A percentile compares a stretch with the other conserved stretches of the same genome.
Evolutionary conservation across 1,284 basidiomycete genomes (phyloP).

Genomic region (Heterobasidion parviporum): DNA sequence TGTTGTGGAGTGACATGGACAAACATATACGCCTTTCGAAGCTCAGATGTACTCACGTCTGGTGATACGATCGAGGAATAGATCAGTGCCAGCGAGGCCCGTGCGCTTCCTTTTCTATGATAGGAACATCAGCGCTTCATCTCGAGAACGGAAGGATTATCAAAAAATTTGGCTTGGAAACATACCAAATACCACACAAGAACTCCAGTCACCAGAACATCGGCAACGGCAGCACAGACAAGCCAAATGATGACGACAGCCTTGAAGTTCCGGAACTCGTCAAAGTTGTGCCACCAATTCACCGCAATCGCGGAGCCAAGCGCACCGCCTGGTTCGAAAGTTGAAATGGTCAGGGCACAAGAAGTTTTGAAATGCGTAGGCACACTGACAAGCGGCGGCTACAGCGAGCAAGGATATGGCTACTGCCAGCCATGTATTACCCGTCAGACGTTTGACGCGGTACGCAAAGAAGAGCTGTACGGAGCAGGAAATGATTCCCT

Average conservation of each 20-base stretch:
- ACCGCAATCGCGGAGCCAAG: slow-evolving; percentile 26
- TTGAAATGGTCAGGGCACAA: background rate
- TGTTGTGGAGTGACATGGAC: background rate
- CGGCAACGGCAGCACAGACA: slow-evolving; percentile 22
- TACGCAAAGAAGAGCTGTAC: slow-evolving; percentile 31
- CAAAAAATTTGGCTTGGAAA: background rate
- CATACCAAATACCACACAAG: slow-evolving; percentile 24
- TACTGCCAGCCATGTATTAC: slow-evolving; percentile 9
- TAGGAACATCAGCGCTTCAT: too few species aligned
- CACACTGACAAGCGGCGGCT: slow-evolving; percentile 9
- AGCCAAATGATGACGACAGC: slow-evolving; percentile 29
- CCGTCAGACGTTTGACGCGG: slow-evolving; percentile 20
- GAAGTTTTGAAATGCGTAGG: background rate
- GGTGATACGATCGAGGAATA: background rate
- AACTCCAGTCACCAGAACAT: slow-evolving; percentile 21
- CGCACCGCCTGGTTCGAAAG: slow-evolving; percentile 18
- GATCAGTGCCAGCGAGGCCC: slow-evolving; percentile 14
- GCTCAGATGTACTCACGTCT: too few species aligned
- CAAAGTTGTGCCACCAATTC: slow-evolving; percentile 24
- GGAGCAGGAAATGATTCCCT: slow-evolving; percentile 18
- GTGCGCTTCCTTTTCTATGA: slow-evolving; percentile 31
- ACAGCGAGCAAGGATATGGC: slow-evolving; percentile 13
- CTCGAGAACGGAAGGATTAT: background rate
- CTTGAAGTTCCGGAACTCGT: slow-evolving; percentile 26
- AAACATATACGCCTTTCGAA: too few species aligned